Percentiles rank a stretch among this genome's conserved stretches.
phyloP scores from a whole-genome alignment of 148 eudicot genomes.

The Arctostaphylos glauca region DNA sequence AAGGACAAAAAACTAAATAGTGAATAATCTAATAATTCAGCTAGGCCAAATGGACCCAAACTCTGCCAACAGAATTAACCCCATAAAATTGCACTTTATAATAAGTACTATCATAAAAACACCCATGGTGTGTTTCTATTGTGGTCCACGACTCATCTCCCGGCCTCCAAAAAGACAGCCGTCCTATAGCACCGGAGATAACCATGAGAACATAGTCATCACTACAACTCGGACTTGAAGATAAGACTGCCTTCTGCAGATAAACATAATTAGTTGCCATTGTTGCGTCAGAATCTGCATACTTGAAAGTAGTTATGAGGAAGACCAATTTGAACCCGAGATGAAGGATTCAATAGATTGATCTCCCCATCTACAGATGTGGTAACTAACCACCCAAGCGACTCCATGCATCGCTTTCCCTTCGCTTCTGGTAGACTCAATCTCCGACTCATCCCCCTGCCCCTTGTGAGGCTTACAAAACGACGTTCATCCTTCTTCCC shows the following conservation, averaged over 20 bases:
- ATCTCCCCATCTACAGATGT: neutral
- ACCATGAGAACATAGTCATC: neutral
- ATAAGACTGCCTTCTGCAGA: neutral
- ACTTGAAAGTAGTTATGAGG: neutral
- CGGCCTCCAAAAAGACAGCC: neutral
- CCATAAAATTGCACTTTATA: neutral
- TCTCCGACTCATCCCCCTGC: neutral
- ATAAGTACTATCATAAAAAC: neutral
- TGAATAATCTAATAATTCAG: too few relatives aligned
- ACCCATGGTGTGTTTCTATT: neutral
- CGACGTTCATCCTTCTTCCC: neutral
- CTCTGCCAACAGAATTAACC: neutral
- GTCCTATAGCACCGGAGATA: neutral
- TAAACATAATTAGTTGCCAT: neutral
- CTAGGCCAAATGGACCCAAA: too few relatives aligned
- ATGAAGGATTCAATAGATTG: constrained; percentile 1
- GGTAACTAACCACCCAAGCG: neutral
- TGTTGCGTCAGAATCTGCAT: neutral
- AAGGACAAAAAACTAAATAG: too few relatives aligned
- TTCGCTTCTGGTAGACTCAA: neutral
- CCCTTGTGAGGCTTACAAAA: neutral
- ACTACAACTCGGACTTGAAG: neutral
- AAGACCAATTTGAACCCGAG: neutral
- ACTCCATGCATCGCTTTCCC: neutral
- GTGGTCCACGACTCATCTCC: constrained; percentile 4